phyloP scores from a whole-genome alignment of 805 yeast genomes.

The Saccharomyces jurei region DNA sequence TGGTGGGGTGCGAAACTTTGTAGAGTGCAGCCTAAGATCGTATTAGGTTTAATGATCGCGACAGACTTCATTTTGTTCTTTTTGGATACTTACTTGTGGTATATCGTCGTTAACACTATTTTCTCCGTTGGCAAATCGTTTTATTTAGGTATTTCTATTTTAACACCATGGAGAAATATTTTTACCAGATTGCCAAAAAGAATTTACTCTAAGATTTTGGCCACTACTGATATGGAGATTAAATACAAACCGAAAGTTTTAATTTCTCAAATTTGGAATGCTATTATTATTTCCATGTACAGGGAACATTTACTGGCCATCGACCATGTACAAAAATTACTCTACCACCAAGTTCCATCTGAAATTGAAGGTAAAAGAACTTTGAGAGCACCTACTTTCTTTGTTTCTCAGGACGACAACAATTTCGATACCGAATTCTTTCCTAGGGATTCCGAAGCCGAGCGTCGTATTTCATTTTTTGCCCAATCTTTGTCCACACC shows the following conservation, averaged over 20 bases:
- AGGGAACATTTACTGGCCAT: constrained; percentile 96
- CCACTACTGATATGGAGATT: constrained; percentile 97
- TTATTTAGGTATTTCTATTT: constrained; percentile 95
- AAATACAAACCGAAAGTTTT: constrained; percentile 97
- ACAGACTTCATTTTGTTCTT: constrained; percentile 93
- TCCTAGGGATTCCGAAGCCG: constrained; percentile 95
- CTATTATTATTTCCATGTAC: constrained; percentile 97
- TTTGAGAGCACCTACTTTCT: constrained; percentile 96
- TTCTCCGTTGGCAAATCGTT: constrained; percentile 96
- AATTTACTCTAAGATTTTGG: constrained; percentile 92
- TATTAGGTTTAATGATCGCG: constrained; percentile 83
- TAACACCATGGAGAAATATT: constrained; percentile 99
- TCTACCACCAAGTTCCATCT: constrained; percentile 96
- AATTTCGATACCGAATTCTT: constrained; percentile 91
- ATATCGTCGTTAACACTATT: constrained; percentile 86
- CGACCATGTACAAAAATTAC: constrained; percentile 94
- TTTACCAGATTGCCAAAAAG: constrained; percentile 97
- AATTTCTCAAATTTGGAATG: constrained; percentile 98
- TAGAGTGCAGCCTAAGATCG: constrained; percentile 77
- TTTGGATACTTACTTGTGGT: constrained; percentile 98
- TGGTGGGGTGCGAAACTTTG: constrained; percentile 76
- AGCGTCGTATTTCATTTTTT: constrained; percentile 97
- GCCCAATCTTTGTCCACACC: constrained; percentile 98
- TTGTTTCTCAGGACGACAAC: constrained; percentile 91
- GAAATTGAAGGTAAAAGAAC: constrained; percentile 97